Evolutionary conservation across 1,139 yeast genomes (phyloP), one percentile per base, ranked within the genome.

Genomic region (Candida sp.): DNA sequence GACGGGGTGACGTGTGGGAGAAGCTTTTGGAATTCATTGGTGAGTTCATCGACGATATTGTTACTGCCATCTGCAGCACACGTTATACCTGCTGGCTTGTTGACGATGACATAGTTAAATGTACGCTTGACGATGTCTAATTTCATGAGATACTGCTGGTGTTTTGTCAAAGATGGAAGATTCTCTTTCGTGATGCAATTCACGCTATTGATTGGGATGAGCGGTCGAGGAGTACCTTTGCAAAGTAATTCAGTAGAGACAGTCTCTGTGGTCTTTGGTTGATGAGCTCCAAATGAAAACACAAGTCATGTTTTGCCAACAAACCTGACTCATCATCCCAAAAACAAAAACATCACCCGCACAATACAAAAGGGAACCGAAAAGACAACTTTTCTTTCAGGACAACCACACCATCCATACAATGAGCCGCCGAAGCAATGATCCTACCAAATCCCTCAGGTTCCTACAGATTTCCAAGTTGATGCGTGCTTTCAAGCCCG

Each of bases 401-500:
- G 17, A 17, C 17, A 17, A 17, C 17, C 17, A 17, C 17, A 17
- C 17, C 17, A 17, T 17, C 17, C 17, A 17, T 17, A 31, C 6
- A 31, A 46, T 42, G 44, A 49, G 42, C 26, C 40, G 32, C 28
- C 43, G 30, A 28, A 44, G 22, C 34, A 49, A 49, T 30, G 63
- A 61, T 45, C 57, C 57, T 12, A 56, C 61, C 1, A 51, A 58
- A 23, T 62, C 61, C 41, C 55, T 57, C 31, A 61, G 58, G 42
- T 65, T 62, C 33, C 57, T 58, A 27, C 69, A 67, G 48, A 57
- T 67, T 35, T 60, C 66, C 31, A 72, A 72, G 54, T 59, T 73
- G 9, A 49, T 70, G 26, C 65, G 66, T 42, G 55, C 56, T 22
- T 66, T 58, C 51, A 60, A 58, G 31, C 77, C 77, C 3, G 61